Evolutionary conservation across 2,329 filamentous ascomycete genomes (phyloP).

Genomic region (Colletotrichum sp.): DNA sequence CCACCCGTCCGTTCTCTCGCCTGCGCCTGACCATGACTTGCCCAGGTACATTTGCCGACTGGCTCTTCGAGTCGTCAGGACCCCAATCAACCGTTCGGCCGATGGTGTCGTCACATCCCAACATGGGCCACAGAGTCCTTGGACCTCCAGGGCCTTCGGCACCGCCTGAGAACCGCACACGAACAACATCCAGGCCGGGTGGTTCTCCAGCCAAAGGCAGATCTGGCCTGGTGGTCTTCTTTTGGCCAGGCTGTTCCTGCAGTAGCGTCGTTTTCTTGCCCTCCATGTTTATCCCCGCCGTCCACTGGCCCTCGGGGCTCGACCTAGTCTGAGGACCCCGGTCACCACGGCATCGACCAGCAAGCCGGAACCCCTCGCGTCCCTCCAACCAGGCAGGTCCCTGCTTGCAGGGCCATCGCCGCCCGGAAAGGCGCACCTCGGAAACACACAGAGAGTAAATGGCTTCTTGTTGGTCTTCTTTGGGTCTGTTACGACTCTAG

Average conservation of each 20-base stretch:
- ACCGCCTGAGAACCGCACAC: neutral
- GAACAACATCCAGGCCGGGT: neutral
- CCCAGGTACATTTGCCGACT: neutral
- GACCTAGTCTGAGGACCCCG: neutral
- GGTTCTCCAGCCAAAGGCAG: neutral
- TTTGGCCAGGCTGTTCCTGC: slow-evolving; percentile 11
- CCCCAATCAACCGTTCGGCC: neutral
- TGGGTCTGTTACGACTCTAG: neutral
- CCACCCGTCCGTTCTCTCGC: neutral
- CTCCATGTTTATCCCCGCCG: neutral
- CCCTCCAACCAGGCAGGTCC: neutral
- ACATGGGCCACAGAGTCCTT: neutral
- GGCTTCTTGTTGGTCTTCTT: neutral
- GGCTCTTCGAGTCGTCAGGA: neutral
- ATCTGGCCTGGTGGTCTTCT: slow-evolving; percentile 10
- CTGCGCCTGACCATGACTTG: neutral
- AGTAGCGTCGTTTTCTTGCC: slow-evolving; percentile 10
- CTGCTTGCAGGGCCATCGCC: neutral
- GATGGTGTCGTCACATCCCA: neutral
- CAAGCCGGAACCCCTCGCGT: neutral
- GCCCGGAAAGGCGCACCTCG: neutral
- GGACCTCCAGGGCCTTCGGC: neutral
- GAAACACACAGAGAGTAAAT: neutral
- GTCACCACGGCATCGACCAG: slow-evolving; percentile 7
- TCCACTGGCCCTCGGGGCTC: neutral